Evolutionary conservation across 1,284 basidiomycete genomes (phyloP), one percentile per base, ranked within the genome.

Genomic region (Apiotrichum siamense): DNA sequence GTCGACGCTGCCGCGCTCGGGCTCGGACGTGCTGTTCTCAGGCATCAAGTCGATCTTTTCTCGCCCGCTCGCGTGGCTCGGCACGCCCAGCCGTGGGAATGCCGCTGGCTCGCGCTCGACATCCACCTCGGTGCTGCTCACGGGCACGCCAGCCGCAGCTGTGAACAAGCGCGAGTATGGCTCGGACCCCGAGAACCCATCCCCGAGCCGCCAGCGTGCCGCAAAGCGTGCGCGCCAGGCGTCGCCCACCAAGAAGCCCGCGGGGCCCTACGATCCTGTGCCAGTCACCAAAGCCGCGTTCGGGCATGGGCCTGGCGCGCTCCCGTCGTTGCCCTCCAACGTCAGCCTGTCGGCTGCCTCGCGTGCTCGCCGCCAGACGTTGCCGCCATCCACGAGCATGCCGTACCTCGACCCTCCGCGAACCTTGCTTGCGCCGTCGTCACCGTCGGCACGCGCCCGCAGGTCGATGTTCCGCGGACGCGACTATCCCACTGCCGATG

Each of bases 351-450:
- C 45, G 21, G 26, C 23, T n/a, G n/a, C n/a, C n/a, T n/a, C n/a
- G 23, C 7, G 15, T 7, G 33, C 50, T 23, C 47, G 26, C 39
- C 31, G 49, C 37, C 45, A 24, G 18, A 38, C 47, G 23, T 41
- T 54, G 21, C 31, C 53, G 2, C 25, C 45, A 3, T 43, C 47
- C n/a, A 6, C 42, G 15, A 45, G 42, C 24, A 46, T 39, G 44
- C 29, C 66, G 7, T 71, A 71, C 44, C 62, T 69, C 23, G 69
- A 71, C 55, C 67, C 67, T 1, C 67, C 69, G 4, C 47, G 53
- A 20, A 32, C 37, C 20, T 36, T 61, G 9, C 55, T 71, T n/a
- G 49, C 44, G 3, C 51, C 57, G 7, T 47, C 53, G 17, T 55
- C 58, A n/a, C 59, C 62, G 11, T 50, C 46, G 10, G 26, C 32